These are phyloP conservation scores for Herpotrichia juniperi DNA, from an alignment of 2,329 filamentous ascomycete species.

Conservation along the genomic window DNA sequence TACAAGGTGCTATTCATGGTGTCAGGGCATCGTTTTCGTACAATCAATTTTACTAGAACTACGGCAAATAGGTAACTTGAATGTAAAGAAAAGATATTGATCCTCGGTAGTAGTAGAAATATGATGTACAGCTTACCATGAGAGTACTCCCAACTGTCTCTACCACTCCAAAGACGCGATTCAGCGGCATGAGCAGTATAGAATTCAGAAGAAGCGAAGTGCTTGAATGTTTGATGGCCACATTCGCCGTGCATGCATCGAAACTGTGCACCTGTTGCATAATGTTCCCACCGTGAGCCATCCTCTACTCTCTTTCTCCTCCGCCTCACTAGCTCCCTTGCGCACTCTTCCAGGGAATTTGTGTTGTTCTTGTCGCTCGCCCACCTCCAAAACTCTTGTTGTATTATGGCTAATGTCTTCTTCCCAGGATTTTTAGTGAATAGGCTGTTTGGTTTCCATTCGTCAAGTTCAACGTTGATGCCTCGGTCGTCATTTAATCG, in stretches of 20 bases:
- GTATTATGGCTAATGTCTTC: conserved; percentile 3
- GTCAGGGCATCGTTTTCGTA: too few species aligned
- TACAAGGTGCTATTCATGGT: too few species aligned
- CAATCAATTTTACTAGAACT: too few species aligned
- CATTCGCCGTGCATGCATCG: neutral
- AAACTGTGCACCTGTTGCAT: conserved; percentile 6
- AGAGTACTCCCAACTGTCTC: too few species aligned
- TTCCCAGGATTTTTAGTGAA: conserved; percentile 3
- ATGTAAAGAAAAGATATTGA: too few species aligned
- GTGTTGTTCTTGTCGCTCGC: neutral
- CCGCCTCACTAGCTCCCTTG: conserved; percentile 3
- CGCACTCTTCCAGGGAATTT: neutral
- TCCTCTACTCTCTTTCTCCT: conserved; percentile 1
- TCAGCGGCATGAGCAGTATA: too few species aligned
- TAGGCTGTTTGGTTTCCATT: conserved; percentile 6
- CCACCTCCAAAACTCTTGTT: conserved; percentile 4
- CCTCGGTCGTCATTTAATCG: conserved; percentile 9
- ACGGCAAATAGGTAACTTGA: too few species aligned
- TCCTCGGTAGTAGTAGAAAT: too few species aligned
- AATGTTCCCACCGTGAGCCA: conserved; percentile 3
- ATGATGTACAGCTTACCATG: too few species aligned
- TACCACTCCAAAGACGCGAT: too few species aligned
- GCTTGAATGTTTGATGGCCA: neutral
- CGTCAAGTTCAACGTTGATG: conserved; percentile 6
- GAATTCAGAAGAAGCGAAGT: too few species aligned